Evolutionary conservation across 352 stramenopile genomes (phyloP), one percentile per base, ranked within the genome.

Genomic region (Paralagenidium karlingii): DNA sequence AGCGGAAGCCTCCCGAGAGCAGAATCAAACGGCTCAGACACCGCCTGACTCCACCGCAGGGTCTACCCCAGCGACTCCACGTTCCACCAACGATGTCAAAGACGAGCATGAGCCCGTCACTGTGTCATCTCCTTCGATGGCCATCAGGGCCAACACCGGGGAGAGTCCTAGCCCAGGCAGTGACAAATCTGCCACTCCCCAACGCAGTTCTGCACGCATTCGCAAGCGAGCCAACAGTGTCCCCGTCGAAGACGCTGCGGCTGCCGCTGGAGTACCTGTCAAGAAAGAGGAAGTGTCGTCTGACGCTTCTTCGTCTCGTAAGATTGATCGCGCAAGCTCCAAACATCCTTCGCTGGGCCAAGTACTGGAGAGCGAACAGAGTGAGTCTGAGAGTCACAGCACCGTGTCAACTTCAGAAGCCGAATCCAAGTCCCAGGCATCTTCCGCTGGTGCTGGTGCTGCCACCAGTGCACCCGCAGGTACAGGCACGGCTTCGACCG

Each of bases 371-470:
- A n/a, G 24, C 34, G 64, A 80, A 2, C 47, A 61, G 7, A 85
- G 71, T 45, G 68, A 55, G 9, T 71, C 56, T 0, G 68, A 82
- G 40, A 82, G 66, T 43, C 68, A 82, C 13, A n/a, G n/a, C n/a
- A n/a, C n/a, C n/a, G 43, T 57, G 1, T 85, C 71, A 13, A 57
- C 59, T 8, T 78, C 70, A 5, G 66, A 78, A 41, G 53, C 55
- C 5, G 59, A 75, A 26, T 44, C 43, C 2, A 63, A 66, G 34
- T 43, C 52, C n/a, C 51, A 51, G n/a, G n/a, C n/a, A n/a, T n/a
- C n/a, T n/a, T n/a, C n/a, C n/a, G n/a, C n/a, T n/a, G n/a, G n/a
- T n/a, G n/a, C n/a, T n/a, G n/a, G n/a, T n/a, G n/a, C n/a, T n/a
- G n/a, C n/a, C 37, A 28, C 42, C n/a, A 22, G 43, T 16, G 42